Evolutionary conservation across 2,329 filamentous ascomycete genomes (phyloP).

Genomic region (Scytalidium sp.): DNA sequence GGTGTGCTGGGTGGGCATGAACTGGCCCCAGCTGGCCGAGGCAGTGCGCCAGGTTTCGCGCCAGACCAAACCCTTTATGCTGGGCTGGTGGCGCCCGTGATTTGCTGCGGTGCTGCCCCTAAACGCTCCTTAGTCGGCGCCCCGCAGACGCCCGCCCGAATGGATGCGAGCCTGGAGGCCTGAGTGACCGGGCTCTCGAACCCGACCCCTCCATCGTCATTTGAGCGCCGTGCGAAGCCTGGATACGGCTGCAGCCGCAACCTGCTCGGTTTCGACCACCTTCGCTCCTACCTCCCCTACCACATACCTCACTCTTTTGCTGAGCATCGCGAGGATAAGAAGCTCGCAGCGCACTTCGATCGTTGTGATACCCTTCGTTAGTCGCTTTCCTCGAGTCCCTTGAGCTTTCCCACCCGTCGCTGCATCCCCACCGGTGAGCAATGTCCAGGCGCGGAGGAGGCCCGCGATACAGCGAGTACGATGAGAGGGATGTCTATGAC

Average conservation of each 20-base stretch:
- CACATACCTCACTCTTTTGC: slow-evolving; percentile 5
- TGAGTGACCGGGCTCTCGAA: neutral
- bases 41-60: slow-evolving; percentile 9
- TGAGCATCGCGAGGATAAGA: neutral
- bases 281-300: slow-evolving; percentile 7
- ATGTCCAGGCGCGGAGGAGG: slow-evolving; percentile 18
- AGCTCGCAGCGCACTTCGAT: neutral
- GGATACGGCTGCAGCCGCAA: neutral
- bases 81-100: slow-evolving; percentile 17
- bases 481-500: slow-evolving; percentile 24
- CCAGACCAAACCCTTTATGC: slow-evolving; percentile 5
- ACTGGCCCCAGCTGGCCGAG: slow-evolving; percentile 1
- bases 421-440: slow-evolving; percentile 12
- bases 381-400: slow-evolving; percentile 1
- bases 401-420: neutral
- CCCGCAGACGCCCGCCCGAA: neutral
- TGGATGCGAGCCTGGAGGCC: neutral
- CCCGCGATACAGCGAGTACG: slow-evolving; percentile 12
- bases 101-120: slow-evolving; percentile 3
- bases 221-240: neutral
- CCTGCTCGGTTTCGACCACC: neutral
- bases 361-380: neutral
- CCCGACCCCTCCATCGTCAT: neutral
- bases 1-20: slow-evolving; percentile 8
- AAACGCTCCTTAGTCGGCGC: neutral